phyloP scores from a whole-genome alignment of 495 filamentous ascomycete species.

The Aspergillus hancockii region DNA sequence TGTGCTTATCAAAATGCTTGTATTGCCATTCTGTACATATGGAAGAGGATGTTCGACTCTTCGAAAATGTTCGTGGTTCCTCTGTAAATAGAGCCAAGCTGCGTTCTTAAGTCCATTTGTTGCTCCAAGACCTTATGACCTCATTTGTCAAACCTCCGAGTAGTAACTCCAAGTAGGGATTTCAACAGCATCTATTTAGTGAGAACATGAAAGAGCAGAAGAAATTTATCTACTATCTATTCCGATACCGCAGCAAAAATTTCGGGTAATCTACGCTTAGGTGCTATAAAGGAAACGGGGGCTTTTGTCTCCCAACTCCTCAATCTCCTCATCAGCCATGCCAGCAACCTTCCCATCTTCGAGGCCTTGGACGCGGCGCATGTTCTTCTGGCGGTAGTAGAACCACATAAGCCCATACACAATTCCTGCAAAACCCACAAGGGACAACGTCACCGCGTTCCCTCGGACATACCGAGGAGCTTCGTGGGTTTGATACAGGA shows the following conservation, averaged over 20 bases:
- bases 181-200: no score
- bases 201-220: background rate
- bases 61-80: no score
- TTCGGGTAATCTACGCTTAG: constrained; percentile 26
- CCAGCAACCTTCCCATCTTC: constrained; percentile 56
- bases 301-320: constrained; percentile 69
- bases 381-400: constrained; percentile 56
- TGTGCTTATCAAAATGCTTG: no score
- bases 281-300: constrained; percentile 61
- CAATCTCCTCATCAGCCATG: constrained; percentile 64
- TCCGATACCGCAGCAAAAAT: background rate
- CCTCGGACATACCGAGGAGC: constrained; percentile 44
- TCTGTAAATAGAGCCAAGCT: no score
- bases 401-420: constrained; percentile 56
- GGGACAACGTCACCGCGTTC: constrained; percentile 50
- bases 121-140: no score
- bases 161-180: no score
- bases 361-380: constrained; percentile 50
- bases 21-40: no score
- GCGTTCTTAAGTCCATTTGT: no score
- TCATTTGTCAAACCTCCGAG: no score
- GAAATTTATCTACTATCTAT: background rate
- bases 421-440: constrained; percentile 38
- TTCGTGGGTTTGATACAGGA: constrained; percentile 46
- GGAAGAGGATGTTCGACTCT: no score